A percentile compares a stretch with the other conserved stretches of the same genome.
These are phyloP conservation scores for Pilobolus umbonatus DNA, from an alignment of 192 early-diverging fungal species.

Conservation along the genomic window DNA sequence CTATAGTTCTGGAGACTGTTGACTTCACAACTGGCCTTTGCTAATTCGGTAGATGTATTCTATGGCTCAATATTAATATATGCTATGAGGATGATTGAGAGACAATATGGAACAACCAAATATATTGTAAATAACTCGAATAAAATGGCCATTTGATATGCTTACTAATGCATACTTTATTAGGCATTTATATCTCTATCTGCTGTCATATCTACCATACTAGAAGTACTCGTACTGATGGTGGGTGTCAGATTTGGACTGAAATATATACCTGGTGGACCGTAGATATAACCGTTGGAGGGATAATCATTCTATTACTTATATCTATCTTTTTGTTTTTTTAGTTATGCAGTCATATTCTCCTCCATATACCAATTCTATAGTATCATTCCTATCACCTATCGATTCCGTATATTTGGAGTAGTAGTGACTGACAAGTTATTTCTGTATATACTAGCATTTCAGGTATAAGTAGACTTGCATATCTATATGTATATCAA, in stretches of 20 bases:
- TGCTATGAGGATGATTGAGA: slow-evolving; percentile 54
- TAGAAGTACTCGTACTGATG: slow-evolving; percentile 49
- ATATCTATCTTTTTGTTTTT: not conserved
- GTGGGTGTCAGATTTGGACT: slow-evolving; percentile 41
- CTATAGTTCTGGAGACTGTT: slow-evolving; percentile 59
- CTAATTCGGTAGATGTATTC: slow-evolving; percentile 53
- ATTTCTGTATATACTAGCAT: slow-evolving; percentile 41
- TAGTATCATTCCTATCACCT: slow-evolving; percentile 44
- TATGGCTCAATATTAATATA: slow-evolving; percentile 57
- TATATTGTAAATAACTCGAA: slow-evolving; percentile 44
- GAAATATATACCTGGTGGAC: slow-evolving; percentile 47
- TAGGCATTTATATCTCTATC: slow-evolving; percentile 53
- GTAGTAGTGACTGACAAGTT: slow-evolving; percentile 46
- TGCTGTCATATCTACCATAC: slow-evolving; percentile 40
- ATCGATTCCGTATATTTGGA: slow-evolving; percentile 51
- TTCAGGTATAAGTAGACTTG: slow-evolving; percentile 32
- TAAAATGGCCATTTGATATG: not conserved
- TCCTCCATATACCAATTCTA: slow-evolving; percentile 55
- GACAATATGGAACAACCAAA: slow-evolving; percentile 57
- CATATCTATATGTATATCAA: not conserved
- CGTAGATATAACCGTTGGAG: slow-evolving; percentile 32
- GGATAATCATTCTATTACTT: not conserved
- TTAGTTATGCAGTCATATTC: slow-evolving; percentile 51
- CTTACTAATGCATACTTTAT: too few species aligned
- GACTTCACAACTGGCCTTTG: slow-evolving; percentile 48